Evolutionary conservation across 441 rosid genomes (phyloP).

Genomic region (Euphorbia schlechtendalii): DNA sequence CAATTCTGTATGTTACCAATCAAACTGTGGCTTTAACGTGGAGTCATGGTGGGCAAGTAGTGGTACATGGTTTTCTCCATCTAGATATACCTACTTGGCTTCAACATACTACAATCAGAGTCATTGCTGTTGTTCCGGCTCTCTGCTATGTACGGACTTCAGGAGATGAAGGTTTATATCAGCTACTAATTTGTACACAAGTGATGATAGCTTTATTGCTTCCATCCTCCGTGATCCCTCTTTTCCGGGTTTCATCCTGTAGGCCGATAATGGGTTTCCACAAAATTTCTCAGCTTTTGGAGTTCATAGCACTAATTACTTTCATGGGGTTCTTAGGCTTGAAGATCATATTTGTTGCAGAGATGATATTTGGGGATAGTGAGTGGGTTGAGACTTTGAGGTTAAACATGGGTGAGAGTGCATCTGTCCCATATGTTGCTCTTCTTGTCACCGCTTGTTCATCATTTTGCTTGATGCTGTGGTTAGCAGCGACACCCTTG

Average conservation of each 20-base stretch:
- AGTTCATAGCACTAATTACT: conserved; percentile 54
- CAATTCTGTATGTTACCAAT: conserved; percentile 62
- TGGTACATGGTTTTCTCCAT: conserved; percentile 64
- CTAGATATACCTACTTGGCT: conserved; percentile 90
- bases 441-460: conserved; percentile 66
- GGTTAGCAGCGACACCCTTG: conserved; percentile 86
- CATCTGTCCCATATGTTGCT: conserved; percentile 44
- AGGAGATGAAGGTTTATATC: conserved; percentile 90
- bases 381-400: conserved; percentile 87
- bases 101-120: conserved; percentile 74
- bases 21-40: conserved; percentile 74
- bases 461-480: conserved; percentile 76
- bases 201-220: conserved; percentile 79
- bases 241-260: conserved; percentile 87
- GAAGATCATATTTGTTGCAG: conserved; percentile 71
- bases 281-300: conserved; percentile 69
- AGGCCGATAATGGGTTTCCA: conserved; percentile 75
- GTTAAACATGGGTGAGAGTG: conserved; percentile 57
- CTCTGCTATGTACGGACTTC: conserved; percentile 80
- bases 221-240: conserved; percentile 88
- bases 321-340: conserved; percentile 74
- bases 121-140: conserved; percentile 74
- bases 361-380: conserved; percentile 84
- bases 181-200: conserved; percentile 76
- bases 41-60: conserved; percentile 68